Evolutionary conservation across 306 rosid genomes (phyloP), one percentile per base, ranked within the genome.

Genomic region (Ceratonia siliqua): DNA sequence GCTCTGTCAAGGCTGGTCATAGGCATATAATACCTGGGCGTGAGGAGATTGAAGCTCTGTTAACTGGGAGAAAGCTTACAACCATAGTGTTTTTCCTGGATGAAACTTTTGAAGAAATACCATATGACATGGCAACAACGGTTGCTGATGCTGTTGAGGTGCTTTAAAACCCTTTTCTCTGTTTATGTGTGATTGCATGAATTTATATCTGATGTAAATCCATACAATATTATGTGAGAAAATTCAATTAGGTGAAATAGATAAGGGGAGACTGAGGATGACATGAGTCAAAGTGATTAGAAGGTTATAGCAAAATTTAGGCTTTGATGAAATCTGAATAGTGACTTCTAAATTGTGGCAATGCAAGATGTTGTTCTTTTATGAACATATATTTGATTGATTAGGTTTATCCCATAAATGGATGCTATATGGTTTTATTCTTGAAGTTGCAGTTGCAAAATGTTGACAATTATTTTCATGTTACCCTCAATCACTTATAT

Each of bases 71-170:
- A 72, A 92, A 84, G 79, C 96, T 92, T 56, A 92, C 98, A 64
- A 92, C 96, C 22, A 89, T 92, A 50, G 96, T 92, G 35, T 90
- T 90, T 73, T 92, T 92, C 78, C 75, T 92, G 75, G 98, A 92
- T 74, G 98, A 92, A 77, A 92, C 98, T 71, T 92, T 92, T 38
- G 98, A 92, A 83, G 98, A 92, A 80, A 90, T 92, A 56, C 78
- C 91, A 10, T 92, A 88, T 78, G 94, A 90, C 82, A 92, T 92
- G 94, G 78, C 90, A 59, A 90, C 98, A 71, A 92, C 96, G 1
- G 98, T 90, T 52, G 95, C 87, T 32, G 98, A 92, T 89, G 90
- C 98, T 62, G 89, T 92, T 78, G 92, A 92, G 98, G 97, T 91
- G 75, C 42, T 75, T 79, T 70, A 38, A 72, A 57, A 14, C 32